Conservation (phyloP, 2,329 filamentous ascomycete species). For the Epichloe aotearoae region DNA sequence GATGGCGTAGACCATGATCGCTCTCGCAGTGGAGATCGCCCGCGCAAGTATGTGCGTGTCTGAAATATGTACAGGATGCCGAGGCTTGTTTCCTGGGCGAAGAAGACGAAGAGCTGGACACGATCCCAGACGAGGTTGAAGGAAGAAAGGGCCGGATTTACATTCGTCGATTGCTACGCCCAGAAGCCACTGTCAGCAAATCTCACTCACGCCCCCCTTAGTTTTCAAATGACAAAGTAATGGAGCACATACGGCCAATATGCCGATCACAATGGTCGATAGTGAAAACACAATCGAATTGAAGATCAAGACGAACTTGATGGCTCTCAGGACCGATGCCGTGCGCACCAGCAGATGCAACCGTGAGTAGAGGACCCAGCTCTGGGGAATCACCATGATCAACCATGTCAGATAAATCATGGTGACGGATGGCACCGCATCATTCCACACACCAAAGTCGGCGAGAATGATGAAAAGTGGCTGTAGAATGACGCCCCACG, state of each 20-base stretch:
- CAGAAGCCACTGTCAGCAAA: background rate
- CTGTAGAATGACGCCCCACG: constrained; percentile 19
- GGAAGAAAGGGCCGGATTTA: constrained; percentile 11
- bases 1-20: constrained; percentile 28
- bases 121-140: constrained; percentile 31
- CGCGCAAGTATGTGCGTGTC: constrained; percentile 8
- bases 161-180: constrained; percentile 14
- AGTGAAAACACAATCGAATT: constrained; percentile 40
- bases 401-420: constrained; percentile 13
- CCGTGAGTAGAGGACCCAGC: constrained; percentile 46
- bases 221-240: background rate
- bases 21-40: constrained; percentile 5
- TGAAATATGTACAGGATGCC: constrained; percentile 34
- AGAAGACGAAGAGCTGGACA: constrained; percentile 40
- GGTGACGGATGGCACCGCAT: constrained; percentile 7
- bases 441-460: constrained; percentile 11
- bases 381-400: constrained; percentile 42
- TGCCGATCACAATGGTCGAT: constrained; percentile 39
- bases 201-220: background rate
- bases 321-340: constrained; percentile 30
- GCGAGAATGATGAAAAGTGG: constrained; percentile 31
- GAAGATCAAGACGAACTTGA: constrained; percentile 41
- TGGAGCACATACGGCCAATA: constrained; percentile 27
- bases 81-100: constrained; percentile 37
- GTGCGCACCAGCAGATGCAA: constrained; percentile 43